Percentiles rank a stretch among this genome's conserved stretches.
Evolutionary conservation across 345 rosid genomes (phyloP).

Genomic region (Citrus glauca): DNA sequence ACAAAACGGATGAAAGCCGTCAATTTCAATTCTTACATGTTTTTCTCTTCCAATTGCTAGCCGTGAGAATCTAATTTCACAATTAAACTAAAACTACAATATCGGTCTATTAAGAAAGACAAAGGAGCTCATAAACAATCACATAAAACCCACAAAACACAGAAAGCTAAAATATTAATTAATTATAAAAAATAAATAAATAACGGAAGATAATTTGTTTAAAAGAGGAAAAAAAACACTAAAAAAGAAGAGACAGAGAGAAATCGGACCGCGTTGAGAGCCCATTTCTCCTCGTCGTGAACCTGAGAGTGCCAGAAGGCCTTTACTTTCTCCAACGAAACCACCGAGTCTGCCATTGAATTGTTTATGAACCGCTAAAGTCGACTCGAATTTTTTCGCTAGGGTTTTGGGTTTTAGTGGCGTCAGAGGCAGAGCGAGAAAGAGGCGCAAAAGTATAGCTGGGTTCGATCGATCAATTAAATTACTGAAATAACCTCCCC

Average conservation of each 20-base stretch:
- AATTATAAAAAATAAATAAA: background rate
- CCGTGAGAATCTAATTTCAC: background rate
- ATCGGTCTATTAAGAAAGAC: background rate
- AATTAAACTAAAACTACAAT: background rate
- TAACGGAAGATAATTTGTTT: background rate
- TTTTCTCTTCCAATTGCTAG: background rate
- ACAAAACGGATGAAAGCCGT: background rate
- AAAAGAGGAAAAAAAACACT: background rate
- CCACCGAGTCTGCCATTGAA: conserved; percentile 40
- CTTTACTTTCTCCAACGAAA: conserved; percentile 54
- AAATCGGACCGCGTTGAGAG: conserved; percentile 49
- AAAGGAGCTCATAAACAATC: background rate
- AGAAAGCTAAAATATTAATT: background rate
- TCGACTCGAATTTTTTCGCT: background rate
- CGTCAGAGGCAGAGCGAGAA: too few relatives aligned
- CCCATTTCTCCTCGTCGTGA: conserved; percentile 76
- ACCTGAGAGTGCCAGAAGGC: conserved; percentile 60
- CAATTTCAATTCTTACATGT: background rate
- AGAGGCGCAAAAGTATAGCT: background rate
- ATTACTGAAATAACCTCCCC: background rate
- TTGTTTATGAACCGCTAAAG: background rate
- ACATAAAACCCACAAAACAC: background rate
- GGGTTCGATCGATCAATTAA: background rate
- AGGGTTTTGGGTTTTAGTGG: conserved; percentile 15
- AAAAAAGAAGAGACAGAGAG: background rate